Evolutionary conservation across 805 yeast genomes (phyloP).

Genomic region (Ogataea zsoltii): DNA sequence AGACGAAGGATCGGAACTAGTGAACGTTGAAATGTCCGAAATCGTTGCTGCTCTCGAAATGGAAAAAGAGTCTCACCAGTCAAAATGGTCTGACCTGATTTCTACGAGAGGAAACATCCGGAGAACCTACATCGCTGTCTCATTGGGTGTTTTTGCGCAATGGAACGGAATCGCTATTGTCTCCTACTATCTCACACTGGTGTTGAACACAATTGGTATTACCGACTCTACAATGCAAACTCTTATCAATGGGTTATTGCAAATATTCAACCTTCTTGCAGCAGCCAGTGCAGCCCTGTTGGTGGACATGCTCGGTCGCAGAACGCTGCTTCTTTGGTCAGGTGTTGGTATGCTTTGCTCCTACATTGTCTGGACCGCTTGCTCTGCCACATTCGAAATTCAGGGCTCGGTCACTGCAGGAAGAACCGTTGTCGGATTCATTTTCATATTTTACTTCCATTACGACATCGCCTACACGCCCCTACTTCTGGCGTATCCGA

Average conservation of each 20-base stretch:
- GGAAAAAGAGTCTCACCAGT: conserved; percentile 33
- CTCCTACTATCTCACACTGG: conserved; percentile 46
- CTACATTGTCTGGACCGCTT: conserved; percentile 45
- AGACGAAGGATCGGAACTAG: conserved; percentile 32
- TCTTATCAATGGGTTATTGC: conserved; percentile 51
- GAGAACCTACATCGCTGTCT: conserved; percentile 36
- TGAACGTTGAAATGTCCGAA: conserved; percentile 39
- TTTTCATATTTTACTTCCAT: conserved; percentile 35
- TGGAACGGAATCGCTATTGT: conserved; percentile 49
- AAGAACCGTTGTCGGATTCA: conserved; percentile 24
- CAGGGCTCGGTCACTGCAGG: conserved; percentile 23
- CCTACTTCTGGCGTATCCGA: conserved; percentile 43
- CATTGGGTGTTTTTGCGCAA: conserved; percentile 38
- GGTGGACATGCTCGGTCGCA: conserved; percentile 37
- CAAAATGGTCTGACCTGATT: conserved; percentile 40
- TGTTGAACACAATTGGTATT: conserved; percentile 54
- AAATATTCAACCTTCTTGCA: conserved; percentile 45
- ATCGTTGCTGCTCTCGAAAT: conserved; percentile 39
- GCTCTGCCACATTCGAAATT: conserved; percentile 41
- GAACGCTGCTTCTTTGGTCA: conserved; percentile 39
- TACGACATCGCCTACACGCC: conserved; percentile 50
- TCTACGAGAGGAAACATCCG: conserved; percentile 38
- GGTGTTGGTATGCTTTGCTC: conserved; percentile 38
- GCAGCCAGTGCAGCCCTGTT: conserved; percentile 33
- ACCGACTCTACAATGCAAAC: conserved; percentile 47